Evolutionary conservation across 2,329 filamentous ascomycete genomes (phyloP), one percentile per base, ranked within the genome.

Genomic region (Colletotrichum eleusines): DNA sequence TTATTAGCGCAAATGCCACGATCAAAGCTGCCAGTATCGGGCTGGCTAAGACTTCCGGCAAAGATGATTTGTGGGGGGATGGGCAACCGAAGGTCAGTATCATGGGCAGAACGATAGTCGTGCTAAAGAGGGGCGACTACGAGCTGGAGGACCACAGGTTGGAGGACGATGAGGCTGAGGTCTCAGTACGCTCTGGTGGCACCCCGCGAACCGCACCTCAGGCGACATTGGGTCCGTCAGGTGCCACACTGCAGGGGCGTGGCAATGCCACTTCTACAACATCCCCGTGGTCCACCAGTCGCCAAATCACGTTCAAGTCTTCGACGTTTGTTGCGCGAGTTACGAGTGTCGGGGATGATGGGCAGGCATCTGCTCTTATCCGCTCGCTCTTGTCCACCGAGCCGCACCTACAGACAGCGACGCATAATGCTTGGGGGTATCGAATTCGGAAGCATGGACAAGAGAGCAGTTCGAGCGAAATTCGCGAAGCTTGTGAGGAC

Each of bases 71-170:
- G 0, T 92, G 91, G 85, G 92, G 91, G 0, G 86, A 91, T 69
- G 93, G 94, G 0, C 93, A 96, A 79, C 93, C 94, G 0, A 86
- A 87, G 35, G 85, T 95, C 4, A 90, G 81, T 65, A 86, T 97
- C 14, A 87, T 96, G 86, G 92, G 91, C 0, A 87, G 93, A 63
- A 90, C 94, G 62, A 83, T 97, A 18, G 86, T 88, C 4, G 92
- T 96, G 1, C 84, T 97, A 75, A 94, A 94, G 80, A 85, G 94
- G 74, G 90, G 92, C 78, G 93, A 92, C 1, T 96, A 96, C 78
- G 84, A 88, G 69, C 89, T 87, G 85, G 81, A 81, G 50, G 82
- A 82, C 18, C n/a, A n/a, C 78, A 84, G 88, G 69, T 89, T 87
- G 85, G 81, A 81, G 50, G 82, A 82, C 18, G 83, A 84, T 5